phyloP scores from a whole-genome alignment of 2,329 filamentous ascomycete species.

The Trichophyton schoenleinii region DNA sequence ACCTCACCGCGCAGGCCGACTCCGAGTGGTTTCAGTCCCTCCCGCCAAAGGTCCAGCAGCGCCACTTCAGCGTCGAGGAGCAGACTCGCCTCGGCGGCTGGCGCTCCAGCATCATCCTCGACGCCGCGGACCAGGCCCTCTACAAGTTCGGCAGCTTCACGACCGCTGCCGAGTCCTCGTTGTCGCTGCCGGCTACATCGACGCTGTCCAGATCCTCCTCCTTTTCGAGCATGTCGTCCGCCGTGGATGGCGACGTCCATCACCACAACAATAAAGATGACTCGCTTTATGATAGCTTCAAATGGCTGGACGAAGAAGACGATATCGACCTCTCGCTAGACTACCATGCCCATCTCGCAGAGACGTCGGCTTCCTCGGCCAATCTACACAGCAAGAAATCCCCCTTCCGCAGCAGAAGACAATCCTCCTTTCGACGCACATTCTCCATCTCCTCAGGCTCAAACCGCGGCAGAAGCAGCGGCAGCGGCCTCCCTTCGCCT shows the following conservation, averaged over 20 bases:
- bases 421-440: conserved; percentile 55
- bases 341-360: conserved; percentile 52
- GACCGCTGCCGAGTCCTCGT: conserved; percentile 20
- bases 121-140: conserved; percentile 47
- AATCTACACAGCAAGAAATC: conserved; percentile 16
- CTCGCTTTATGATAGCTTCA: conserved; percentile 54
- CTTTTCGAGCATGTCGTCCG: conserved; percentile 12
- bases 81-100: conserved; percentile 45
- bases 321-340: conserved; percentile 59
- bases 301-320: conserved; percentile 62
- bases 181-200: conserved; percentile 15
- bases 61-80: conserved; percentile 60
- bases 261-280: conserved; percentile 33
- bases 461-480: conserved; percentile 17
- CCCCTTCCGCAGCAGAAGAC: conserved; percentile 20
- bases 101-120: conserved; percentile 42
- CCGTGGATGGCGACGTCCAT: conserved; percentile 18
- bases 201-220: conserved; percentile 15
- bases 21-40: conserved; percentile 57
- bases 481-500: conserved; percentile 34
- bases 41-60: conserved; percentile 59
- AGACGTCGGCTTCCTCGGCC: conserved; percentile 32
- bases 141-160: conserved; percentile 33
- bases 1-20: conserved; percentile 41
- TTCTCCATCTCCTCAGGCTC: conserved; percentile 48